phyloP scores from a whole-genome alignment of 176 grass and related monocot genomes.

The Saccharum spontaneum region DNA sequence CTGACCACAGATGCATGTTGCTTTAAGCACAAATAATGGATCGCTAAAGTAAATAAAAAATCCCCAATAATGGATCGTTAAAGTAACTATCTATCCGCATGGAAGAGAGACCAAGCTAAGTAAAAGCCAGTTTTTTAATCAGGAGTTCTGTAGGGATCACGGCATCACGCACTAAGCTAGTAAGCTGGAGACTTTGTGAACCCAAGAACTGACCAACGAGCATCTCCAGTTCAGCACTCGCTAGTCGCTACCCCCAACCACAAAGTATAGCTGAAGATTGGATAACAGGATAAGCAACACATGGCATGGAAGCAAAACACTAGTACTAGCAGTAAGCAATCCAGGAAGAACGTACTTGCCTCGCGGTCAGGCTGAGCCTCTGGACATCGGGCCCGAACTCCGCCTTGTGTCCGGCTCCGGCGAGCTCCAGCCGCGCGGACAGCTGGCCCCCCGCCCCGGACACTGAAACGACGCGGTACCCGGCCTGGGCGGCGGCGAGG shows the following conservation, averaged over 20 bases:
- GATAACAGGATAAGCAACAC: not conserved
- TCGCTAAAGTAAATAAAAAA: no score
- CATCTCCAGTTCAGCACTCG: not conserved
- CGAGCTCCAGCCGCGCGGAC: slow-evolving; percentile 50
- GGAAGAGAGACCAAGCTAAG: not conserved
- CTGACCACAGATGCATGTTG: not conserved
- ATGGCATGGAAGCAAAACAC: not conserved
- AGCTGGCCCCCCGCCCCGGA: slow-evolving; percentile 20
- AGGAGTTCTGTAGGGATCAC: no score
- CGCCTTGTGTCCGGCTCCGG: not conserved
- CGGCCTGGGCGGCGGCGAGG: slow-evolving; percentile 10
- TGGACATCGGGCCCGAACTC: slow-evolving; percentile 46
- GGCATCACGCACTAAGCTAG: not conserved
- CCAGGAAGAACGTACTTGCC: slow-evolving; percentile 26
- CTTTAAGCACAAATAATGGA: not conserved
- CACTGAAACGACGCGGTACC: slow-evolving; percentile 49
- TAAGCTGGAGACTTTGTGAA: not conserved
- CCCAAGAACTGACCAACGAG: not conserved
- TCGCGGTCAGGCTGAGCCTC: slow-evolving; percentile 54
- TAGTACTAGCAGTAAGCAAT: not conserved
- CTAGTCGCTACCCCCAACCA: not conserved
- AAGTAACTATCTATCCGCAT: not conserved
- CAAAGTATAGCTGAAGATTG: not conserved
- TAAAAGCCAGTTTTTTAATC: no score
- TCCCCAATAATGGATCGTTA: no score